phyloP scores from a whole-genome alignment of 371 early-diverging fungal genomes.

The Paraphysoderma sedebokerense region DNA sequence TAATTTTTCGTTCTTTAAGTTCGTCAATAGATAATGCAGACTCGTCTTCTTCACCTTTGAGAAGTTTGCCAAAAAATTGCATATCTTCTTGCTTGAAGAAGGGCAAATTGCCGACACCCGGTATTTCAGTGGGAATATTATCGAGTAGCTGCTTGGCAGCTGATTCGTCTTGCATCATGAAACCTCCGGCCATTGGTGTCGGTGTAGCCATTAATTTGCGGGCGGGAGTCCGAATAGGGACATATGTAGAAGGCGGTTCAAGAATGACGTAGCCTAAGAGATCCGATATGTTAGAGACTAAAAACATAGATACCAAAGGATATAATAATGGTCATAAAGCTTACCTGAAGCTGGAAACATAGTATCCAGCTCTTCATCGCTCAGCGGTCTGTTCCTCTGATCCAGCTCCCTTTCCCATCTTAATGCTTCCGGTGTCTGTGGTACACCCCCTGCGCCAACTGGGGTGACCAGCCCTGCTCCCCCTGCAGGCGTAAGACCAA shows the following conservation, averaged over 20 bases:
- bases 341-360: slow-evolving; percentile 78
- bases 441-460: slow-evolving; percentile 46
- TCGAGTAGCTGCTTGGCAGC: slow-evolving; percentile 32
- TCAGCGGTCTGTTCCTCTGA: slow-evolving; percentile 57
- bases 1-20: slow-evolving; percentile 83
- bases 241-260: slow-evolving; percentile 74
- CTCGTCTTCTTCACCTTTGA: slow-evolving; percentile 76
- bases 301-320: too few relatives aligned
- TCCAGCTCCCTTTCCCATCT: slow-evolving; percentile 78
- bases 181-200: slow-evolving; percentile 69
- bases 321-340: too few relatives aligned
- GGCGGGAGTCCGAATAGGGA: slow-evolving; percentile 88
- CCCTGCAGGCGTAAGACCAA: slow-evolving; percentile 33
- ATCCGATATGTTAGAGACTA: too few relatives aligned
- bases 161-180: slow-evolving; percentile 57
- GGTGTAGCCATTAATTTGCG: slow-evolving; percentile 90
- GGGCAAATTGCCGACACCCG: slow-evolving; percentile 78
- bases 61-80: slow-evolving; percentile 85
- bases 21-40: slow-evolving; percentile 69
- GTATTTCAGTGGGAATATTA: slow-evolving; percentile 57
- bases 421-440: slow-evolving; percentile 66
- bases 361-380: slow-evolving; percentile 86
- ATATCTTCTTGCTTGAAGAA: slow-evolving; percentile 92
- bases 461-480: slow-evolving; percentile 42
- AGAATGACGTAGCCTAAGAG: slow-evolving; percentile 85